Base-by-base conservation (phyloP, 208 protist genomes). In the Strigomonas culicis region DNA sequence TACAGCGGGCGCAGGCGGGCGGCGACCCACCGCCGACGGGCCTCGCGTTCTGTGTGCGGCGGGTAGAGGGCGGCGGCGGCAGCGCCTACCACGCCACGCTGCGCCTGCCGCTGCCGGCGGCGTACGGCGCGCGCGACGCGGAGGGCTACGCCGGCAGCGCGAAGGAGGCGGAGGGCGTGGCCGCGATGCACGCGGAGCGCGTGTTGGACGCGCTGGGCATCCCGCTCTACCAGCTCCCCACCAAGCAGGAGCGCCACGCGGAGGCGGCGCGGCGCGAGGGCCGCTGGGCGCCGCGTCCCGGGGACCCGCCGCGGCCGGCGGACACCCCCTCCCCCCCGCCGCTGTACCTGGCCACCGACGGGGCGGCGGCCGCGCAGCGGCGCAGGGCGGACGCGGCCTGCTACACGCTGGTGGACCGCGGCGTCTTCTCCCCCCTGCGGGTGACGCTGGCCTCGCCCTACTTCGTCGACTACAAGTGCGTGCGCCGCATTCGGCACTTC, bases 161-260 rank as follows among this genome's bases (percentile, higher is more conserved):
- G 25, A 89, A 85, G 63, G 84, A 92, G 49, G 86, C 90, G 7
- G 86, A 95, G 77, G 59, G 68, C 15, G 84, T 91, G 4, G 87
- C 87, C 13, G 73, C 72, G 43, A 94, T 94, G 87, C 90, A 96
- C 57, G 90, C 90, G 24, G 86, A 90, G 76, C 90, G 85, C 22
- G 70, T 94, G 43, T 77, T 96, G 64, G 88, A 93, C 62, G 79
- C 87, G 0, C 65, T 92, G 2, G 90, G 90, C 22, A 67, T 93
- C 24, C 82, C 79, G 4, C 70, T 96, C n/a, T 96, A 90, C 63
- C 72, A 80, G 53, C 83, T 94, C 21, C 72, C 83, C 4, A 84
- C 81, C 31, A 88, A 87, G 66, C 90, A 96, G 74, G 63, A 75
- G 58, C 80, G 84, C 6, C 87, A 96, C 67, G 90, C 87, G 1